These are phyloP conservation scores for Chrysoporthe austroafricana DNA, from an alignment of 2,329 filamentous ascomycete genomes.

Conservation along the genomic window DNA sequence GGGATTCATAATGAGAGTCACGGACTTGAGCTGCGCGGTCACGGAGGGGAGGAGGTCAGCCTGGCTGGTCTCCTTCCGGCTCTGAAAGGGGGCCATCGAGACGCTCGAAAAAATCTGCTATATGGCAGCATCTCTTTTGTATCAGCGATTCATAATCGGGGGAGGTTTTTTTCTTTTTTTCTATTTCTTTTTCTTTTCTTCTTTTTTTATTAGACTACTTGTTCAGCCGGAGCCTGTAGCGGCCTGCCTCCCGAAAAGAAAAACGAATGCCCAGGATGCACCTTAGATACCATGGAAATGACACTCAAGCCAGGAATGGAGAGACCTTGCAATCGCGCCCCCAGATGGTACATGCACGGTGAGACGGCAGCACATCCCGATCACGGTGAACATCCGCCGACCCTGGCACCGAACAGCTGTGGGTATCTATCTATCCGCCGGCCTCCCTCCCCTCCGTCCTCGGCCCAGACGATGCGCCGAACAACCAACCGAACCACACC, in stretches of 20 bases:
- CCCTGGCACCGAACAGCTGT: neutral
- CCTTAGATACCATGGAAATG: neutral
- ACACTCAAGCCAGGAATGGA: neutral
- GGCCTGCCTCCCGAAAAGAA: neutral
- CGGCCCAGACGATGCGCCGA: neutral
- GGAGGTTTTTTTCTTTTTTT: no score
- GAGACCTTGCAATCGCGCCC: no score
- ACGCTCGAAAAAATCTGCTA: neutral
- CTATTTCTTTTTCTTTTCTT: no score
- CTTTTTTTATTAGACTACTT: neutral
- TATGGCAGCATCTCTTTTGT: neutral
- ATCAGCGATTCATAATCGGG: conserved; percentile 3
- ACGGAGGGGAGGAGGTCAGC: neutral
- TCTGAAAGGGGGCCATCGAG: neutral
- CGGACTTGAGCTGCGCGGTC: neutral
- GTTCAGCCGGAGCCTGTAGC: neutral
- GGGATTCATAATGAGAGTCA: neutral
- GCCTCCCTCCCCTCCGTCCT: neutral
- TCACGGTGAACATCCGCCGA: no score
- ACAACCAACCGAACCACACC: neutral
- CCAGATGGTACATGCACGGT: no score
- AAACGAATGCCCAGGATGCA: neutral
- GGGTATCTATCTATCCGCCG: neutral
- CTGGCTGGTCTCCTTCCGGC: neutral
- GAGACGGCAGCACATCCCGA: no score